Conservation (phyloP, 2,329 filamentous ascomycete genomes). For the Calycina herbarum region DNA sequence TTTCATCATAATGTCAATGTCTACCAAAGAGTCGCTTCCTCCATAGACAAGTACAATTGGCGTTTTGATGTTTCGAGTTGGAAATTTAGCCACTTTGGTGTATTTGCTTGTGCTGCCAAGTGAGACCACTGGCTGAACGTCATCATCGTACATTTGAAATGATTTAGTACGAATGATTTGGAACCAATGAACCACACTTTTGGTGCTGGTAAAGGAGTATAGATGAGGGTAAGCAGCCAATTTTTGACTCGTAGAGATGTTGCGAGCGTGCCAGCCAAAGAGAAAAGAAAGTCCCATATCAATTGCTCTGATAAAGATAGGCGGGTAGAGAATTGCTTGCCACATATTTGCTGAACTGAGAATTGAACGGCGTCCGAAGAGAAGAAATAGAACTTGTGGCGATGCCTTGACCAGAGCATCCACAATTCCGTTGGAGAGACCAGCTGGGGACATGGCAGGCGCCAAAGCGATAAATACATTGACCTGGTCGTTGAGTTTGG, state of each 20-base stretch:
- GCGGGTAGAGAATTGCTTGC: slow-evolving; percentile 93
- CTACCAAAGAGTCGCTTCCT: slow-evolving; percentile 88
- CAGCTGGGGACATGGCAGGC: slow-evolving; percentile 93
- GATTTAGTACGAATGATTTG: slow-evolving; percentile 96
- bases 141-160: slow-evolving; percentile 99
- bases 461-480: slow-evolving; percentile 96
- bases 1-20: slow-evolving; percentile 88
- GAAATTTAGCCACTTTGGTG: slow-evolving; percentile 95
- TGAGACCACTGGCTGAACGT: slow-evolving; percentile 75
- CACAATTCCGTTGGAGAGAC: slow-evolving; percentile 84
- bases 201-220: slow-evolving; percentile 95
- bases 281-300: slow-evolving; percentile 79
- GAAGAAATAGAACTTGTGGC: slow-evolving; percentile 85
- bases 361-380: slow-evolving; percentile 89
- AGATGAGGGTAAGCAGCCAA: slow-evolving; percentile 93
- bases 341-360: slow-evolving; percentile 94
- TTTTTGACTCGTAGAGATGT: slow-evolving; percentile 86
- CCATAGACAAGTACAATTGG: slow-evolving; percentile 93
- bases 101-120: slow-evolving; percentile 74
- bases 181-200: slow-evolving; percentile 98
- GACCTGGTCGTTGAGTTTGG: slow-evolving; percentile 85
- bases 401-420: slow-evolving; percentile 93
- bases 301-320: slow-evolving; percentile 85
- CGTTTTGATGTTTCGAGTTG: slow-evolving; percentile 94
- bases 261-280: slow-evolving; percentile 84